phyloP scores from a whole-genome alignment of 208 protist species.

The Wallacemonas sp. region DNA sequence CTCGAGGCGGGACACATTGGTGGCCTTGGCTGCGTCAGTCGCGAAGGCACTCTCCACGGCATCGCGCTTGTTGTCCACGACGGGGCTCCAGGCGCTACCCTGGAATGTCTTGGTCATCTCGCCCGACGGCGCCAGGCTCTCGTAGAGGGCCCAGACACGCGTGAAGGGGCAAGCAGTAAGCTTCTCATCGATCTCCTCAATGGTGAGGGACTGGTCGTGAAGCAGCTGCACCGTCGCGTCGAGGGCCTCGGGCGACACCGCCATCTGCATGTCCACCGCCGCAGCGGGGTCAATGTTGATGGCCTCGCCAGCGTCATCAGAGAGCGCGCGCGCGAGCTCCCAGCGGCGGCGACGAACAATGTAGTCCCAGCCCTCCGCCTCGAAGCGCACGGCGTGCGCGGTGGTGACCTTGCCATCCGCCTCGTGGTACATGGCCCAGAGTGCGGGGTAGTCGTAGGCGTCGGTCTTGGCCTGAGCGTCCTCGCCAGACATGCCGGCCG shows the following conservation, averaged over 20 bases:
- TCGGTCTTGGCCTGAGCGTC: constrained; percentile 11
- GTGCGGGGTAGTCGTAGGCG: constrained; percentile 33
- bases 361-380: constrained; percentile 41
- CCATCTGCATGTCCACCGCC: constrained; percentile 18
- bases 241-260: constrained; percentile 12
- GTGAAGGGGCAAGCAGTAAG: neutral
- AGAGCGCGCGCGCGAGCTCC: constrained; percentile 39
- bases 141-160: constrained; percentile 44
- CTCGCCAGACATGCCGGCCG: constrained; percentile 3
- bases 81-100: neutral
- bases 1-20: neutral
- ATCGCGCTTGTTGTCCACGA: constrained; percentile 1
- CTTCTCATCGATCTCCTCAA: constrained; percentile 7
- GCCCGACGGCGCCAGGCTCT: constrained; percentile 21
- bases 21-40: constrained; percentile 14
- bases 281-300: constrained; percentile 17
- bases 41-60: constrained; percentile 13
- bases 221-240: constrained; percentile 14
- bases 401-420: constrained; percentile 13
- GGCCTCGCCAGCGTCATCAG: constrained; percentile 33
- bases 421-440: constrained; percentile 44
- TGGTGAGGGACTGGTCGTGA: constrained; percentile 1
- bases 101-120: constrained; percentile 8
- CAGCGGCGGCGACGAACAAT: constrained; percentile 32
- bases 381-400: constrained; percentile 38